phyloP scores from a whole-genome alignment of 805 yeast genomes.

The Ogataea siamensis region DNA sequence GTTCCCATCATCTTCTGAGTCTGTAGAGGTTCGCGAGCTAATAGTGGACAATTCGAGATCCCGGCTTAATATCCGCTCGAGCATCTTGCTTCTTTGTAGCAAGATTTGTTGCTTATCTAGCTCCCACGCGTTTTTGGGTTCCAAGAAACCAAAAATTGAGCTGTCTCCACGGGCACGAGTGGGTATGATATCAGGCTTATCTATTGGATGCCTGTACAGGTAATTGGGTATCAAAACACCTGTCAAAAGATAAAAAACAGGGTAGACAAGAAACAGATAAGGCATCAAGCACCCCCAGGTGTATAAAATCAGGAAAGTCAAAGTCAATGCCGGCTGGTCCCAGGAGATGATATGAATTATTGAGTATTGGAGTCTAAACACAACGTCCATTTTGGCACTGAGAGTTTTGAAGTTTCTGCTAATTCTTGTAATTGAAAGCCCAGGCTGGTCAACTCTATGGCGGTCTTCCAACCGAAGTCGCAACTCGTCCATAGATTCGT shows the following conservation, averaged over 20 bases:
- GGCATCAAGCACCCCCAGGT: slow-evolving; percentile 74
- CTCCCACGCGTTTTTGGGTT: slow-evolving; percentile 21
- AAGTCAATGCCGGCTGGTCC: slow-evolving; percentile 71
- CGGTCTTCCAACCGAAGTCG: slow-evolving; percentile 44
- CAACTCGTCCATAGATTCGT: slow-evolving; percentile 30
- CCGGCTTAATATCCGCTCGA: slow-evolving; percentile 13
- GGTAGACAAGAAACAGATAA: slow-evolving; percentile 60
- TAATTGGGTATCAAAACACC: slow-evolving; percentile 72
- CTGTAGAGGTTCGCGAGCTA: slow-evolving; percentile 19
- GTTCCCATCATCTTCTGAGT: slow-evolving; percentile 19
- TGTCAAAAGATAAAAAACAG: slow-evolving; percentile 52
- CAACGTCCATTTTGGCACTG: slow-evolving; percentile 51
- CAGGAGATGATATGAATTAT: slow-evolving; percentile 63
- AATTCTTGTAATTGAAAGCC: slow-evolving; percentile 54
- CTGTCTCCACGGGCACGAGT: slow-evolving; percentile 50
- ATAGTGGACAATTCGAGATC: slow-evolving; percentile 13
- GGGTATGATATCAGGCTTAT: slow-evolving; percentile 42
- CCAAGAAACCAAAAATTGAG: slow-evolving; percentile 43
- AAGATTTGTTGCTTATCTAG: slow-evolving; percentile 11
- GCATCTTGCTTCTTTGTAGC: slow-evolving; percentile 4
- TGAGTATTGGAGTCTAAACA: slow-evolving; percentile 63
- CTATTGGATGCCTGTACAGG: slow-evolving; percentile 62
- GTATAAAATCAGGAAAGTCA: slow-evolving; percentile 55
- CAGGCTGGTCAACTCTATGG: slow-evolving; percentile 43
- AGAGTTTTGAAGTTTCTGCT: slow-evolving; percentile 57